Evolutionary conservation across 495 filamentous ascomycete genomes (phyloP), one percentile per base, ranked within the genome.

Genomic region (Penicillium flavigenum): DNA sequence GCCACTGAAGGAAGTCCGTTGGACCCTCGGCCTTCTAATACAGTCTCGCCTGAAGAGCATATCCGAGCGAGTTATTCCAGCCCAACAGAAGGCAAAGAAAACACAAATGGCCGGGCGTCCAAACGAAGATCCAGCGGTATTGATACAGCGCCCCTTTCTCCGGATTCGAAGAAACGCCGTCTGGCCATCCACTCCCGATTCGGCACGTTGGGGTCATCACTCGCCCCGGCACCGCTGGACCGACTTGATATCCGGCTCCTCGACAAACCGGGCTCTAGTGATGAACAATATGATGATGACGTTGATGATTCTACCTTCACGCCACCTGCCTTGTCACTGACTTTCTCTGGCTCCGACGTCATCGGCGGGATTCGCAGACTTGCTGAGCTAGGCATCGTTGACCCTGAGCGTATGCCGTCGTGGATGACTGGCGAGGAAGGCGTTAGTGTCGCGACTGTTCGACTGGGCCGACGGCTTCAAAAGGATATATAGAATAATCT

Each of bases 391-490:
- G 90, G 90, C 0, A 76, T 89, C 14, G 68, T 94, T 12, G 83
- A 92, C 62, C 88, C 88, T 0, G 80, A 83, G 69, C 80, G 75
- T 22, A 92, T 95, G 85, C 91, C 91, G 0, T 88, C 90, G 0
- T 96, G 91, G 91, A 87, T 95, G 86, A 92, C 90, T 1, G 91
- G 91, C 1, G 90, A 95, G 64, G 90, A 89, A 20, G 88, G 84
- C 0, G 84, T 95, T 4, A 92, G 86, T 60, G 72, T 85, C 43
- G 89, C 87, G 1, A 79, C 81, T 41, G 83, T 95, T 1, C 81
- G 77, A 51, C 64, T 79, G 43, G 88, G 90, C 4, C 81, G 79
- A 61, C 84, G 70, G 14, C 48, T 76, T 6, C 29, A 52, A 16
- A 67, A 56, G 11, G 62, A 65, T 44, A 58, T 55, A 32, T 73